These are phyloP conservation scores for Phytophthora cryptogea DNA, from an alignment of 352 stramenopile genomes.

Conservation along the genomic window DNA sequence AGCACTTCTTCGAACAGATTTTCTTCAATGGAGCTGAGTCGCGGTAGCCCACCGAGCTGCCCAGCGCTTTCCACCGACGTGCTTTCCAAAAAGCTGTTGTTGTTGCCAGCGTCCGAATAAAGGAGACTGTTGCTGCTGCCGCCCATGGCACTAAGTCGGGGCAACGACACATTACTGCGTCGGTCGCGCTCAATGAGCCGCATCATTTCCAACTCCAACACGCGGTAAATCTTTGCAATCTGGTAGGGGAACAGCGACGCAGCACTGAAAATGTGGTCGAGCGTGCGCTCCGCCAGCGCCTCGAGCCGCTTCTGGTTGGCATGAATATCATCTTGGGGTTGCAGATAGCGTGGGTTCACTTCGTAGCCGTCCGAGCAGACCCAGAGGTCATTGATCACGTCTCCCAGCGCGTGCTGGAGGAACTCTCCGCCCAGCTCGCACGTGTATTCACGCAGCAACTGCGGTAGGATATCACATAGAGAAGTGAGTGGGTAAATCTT, in stretches of 20 bases:
- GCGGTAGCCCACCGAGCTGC: slow-evolving; percentile 42
- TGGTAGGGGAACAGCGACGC: slow-evolving; percentile 70
- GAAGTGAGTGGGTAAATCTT: background rate
- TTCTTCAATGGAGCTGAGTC: slow-evolving; percentile 61
- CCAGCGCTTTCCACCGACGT: slow-evolving; percentile 34
- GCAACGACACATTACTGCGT: slow-evolving; percentile 51
- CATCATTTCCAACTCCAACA: slow-evolving; percentile 75
- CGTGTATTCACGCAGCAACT: slow-evolving; percentile 80
- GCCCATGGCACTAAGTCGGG: slow-evolving; percentile 59
- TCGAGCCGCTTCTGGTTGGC: slow-evolving; percentile 63
- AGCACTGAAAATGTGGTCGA: slow-evolving; percentile 55
- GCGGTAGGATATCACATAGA: background rate
- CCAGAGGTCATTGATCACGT: slow-evolving; percentile 62
- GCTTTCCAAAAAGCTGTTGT: slow-evolving; percentile 41
- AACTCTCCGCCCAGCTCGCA: slow-evolving; percentile 74
- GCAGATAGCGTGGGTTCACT: slow-evolving; percentile 63
- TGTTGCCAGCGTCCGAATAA: slow-evolving; percentile 30
- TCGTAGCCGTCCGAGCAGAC: slow-evolving; percentile 52
- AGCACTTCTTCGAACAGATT: slow-evolving; percentile 43
- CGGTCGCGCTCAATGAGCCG: slow-evolving; percentile 68
- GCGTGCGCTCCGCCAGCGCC: slow-evolving; percentile 49
- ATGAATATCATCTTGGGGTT: slow-evolving; percentile 43
- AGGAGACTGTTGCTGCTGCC: slow-evolving; percentile 35
- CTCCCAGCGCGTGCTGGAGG: slow-evolving; percentile 54
- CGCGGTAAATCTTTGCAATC: slow-evolving; percentile 77